Evolutionary conservation across 768 basidiomycete species (phyloP).

Genomic region (Amanita fuliginea): DNA sequence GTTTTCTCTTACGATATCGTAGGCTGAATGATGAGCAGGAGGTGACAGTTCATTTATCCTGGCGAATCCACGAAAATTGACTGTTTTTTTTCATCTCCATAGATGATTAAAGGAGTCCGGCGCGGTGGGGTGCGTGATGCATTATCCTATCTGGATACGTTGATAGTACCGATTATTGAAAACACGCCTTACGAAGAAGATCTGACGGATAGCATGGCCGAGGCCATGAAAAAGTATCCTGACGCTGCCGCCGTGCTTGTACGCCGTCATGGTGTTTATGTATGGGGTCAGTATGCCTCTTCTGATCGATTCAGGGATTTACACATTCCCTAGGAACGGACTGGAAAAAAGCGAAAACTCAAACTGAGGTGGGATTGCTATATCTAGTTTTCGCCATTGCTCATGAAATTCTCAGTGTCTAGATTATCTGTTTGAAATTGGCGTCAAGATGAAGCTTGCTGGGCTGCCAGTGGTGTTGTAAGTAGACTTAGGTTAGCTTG

Average conservation of each 20-base stretch:
- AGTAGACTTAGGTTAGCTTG: background rate
- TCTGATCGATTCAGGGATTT: conserved; percentile 6
- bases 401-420: conserved; percentile 43
- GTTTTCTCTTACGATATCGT: conserved; percentile 5
- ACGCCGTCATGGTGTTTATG: conserved; percentile 71
- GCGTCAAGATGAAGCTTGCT: conserved; percentile 69
- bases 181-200: conserved; percentile 90
- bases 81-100: conserved; percentile 2
- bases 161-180: conserved; percentile 80
- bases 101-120: conserved; percentile 92
- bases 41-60: conserved; percentile 30
- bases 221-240: conserved; percentile 71
- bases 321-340: conserved; percentile 31
- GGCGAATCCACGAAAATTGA: background rate
- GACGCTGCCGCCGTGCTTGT: conserved; percentile 72
- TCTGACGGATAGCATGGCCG: conserved; percentile 79
- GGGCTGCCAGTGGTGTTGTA: conserved; percentile 35
- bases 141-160: conserved; percentile 75
- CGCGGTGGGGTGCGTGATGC: conserved; percentile 66
- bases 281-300: conserved; percentile 53
- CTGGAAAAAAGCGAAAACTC: conserved; percentile 87
- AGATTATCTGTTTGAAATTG: conserved; percentile 86
- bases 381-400: background rate
- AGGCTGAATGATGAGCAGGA: conserved; percentile 5
- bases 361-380: conserved; percentile 51